These are phyloP conservation scores for Pythium dissimile DNA, from an alignment of 352 stramenopile genomes.

Conservation along the genomic window DNA sequence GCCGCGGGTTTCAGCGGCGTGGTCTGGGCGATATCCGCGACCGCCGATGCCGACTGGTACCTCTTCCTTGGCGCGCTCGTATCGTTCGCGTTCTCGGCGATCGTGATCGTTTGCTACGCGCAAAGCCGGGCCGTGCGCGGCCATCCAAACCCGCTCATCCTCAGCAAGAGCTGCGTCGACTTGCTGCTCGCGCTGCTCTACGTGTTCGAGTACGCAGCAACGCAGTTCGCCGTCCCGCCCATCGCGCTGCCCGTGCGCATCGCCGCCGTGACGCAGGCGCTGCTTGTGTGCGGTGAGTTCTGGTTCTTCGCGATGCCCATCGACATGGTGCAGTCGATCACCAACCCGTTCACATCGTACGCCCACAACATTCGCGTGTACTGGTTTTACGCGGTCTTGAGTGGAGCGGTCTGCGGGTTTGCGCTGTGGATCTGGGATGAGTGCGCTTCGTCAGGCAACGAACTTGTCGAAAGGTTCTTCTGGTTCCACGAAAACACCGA, in stretches of 20 bases:
- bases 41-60: constrained; percentile 27
- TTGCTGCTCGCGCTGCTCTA: constrained; percentile 68
- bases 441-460: constrained; percentile 8
- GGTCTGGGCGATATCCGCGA: constrained; percentile 17
- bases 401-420: constrained; percentile 60
- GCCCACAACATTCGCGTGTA: constrained; percentile 80
- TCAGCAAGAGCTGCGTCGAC: constrained; percentile 85
- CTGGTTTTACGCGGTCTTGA: constrained; percentile 80
- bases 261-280: constrained; percentile 62
- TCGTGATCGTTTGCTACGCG: constrained; percentile 71
- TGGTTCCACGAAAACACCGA: constrained; percentile 85
- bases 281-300: constrained; percentile 83
- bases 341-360: constrained; percentile 88
- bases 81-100: constrained; percentile 64
- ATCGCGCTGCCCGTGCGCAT: constrained; percentile 58
- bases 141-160: constrained; percentile 84
- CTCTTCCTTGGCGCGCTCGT: constrained; percentile 71
- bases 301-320: constrained; percentile 90
- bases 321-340: constrained; percentile 87
- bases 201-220: constrained; percentile 70
- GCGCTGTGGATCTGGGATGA: constrained; percentile 63
- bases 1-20: constrained; percentile 6
- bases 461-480: constrained; percentile 48
- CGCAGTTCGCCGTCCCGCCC: constrained; percentile 47
- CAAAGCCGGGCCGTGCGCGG: constrained; percentile 49